Conservation (phyloP, 2,329 filamentous ascomycete genomes). For the Epichloe gansuensis region DNA sequence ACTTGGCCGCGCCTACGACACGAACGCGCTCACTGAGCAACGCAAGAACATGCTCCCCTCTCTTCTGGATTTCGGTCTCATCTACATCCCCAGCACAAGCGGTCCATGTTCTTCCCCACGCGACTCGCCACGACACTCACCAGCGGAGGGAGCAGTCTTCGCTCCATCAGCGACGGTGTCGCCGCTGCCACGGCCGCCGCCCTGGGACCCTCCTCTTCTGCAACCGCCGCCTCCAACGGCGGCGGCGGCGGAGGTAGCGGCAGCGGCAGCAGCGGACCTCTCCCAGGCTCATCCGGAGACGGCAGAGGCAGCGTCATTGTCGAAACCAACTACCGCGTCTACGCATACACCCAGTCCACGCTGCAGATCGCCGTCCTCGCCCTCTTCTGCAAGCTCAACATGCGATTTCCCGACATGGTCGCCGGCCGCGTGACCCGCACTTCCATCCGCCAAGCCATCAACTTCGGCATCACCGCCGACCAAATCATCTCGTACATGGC, state of each 20-base stretch:
- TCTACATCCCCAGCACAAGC: conserved; percentile 55
- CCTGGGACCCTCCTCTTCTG: conserved; percentile 21
- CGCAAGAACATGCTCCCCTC: conserved; percentile 84
- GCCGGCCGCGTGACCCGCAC: conserved; percentile 82
- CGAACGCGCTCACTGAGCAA: conserved; percentile 65
- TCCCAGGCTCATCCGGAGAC: conserved; percentile 23
- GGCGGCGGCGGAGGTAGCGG: conserved; percentile 11
- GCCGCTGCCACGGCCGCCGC: conserved; percentile 48
- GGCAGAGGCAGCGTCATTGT: conserved; percentile 80
- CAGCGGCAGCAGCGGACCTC: conserved; percentile 16
- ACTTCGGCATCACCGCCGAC: conserved; percentile 82
- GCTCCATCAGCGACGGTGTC: conserved; percentile 56
- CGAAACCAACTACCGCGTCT: conserved; percentile 95
- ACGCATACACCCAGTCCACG: conserved; percentile 89
- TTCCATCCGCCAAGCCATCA: conserved; percentile 77
- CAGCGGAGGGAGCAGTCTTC: conserved; percentile 63
- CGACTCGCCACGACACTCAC: conserved; percentile 89
- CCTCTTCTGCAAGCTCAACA: conserved; percentile 77
- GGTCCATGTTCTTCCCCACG: conserved; percentile 71
- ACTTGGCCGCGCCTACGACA: conserved; percentile 83
- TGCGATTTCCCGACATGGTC: conserved; percentile 89
- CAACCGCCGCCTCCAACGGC: neutral
- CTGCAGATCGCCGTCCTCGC: conserved; percentile 89
- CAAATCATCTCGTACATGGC: conserved; percentile 92
- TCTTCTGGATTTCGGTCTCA: conserved; percentile 82